A percentile compares a stretch with the other conserved stretches of the same genome.
phyloP scores from a whole-genome alignment of 257 asterid species.

The Linaria vulgaris region DNA sequence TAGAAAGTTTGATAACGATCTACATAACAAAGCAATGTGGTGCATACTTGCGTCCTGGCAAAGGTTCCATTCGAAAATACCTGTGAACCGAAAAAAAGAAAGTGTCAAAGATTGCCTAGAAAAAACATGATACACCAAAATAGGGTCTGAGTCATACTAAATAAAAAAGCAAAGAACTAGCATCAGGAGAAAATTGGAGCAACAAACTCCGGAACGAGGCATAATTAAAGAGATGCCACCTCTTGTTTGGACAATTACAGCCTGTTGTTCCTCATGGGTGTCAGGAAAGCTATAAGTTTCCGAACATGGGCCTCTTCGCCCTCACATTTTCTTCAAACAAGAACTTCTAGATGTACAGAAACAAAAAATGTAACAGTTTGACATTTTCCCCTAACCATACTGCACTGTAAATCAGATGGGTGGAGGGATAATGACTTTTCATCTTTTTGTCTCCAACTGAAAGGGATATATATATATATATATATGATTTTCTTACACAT shows the following conservation, averaged over 20 bases:
- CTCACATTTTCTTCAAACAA: neutral
- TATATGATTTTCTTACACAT: too few species aligned
- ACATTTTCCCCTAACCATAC: too few species aligned
- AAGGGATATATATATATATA: too few species aligned
- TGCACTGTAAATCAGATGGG: too few species aligned
- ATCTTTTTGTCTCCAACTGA: too few species aligned
- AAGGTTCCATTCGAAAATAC: slow-evolving; percentile 94
- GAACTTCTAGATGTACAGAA: neutral
- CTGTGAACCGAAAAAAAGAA: slow-evolving; percentile 36
- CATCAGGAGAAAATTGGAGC: too few species aligned
- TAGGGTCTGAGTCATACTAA: slow-evolving; percentile 9
- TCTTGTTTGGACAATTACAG: too few species aligned
- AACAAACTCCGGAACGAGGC: too few species aligned
- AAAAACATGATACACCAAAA: slow-evolving; percentile 12
- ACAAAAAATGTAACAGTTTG: too few species aligned
- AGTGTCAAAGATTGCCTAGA: slow-evolving; percentile 15
- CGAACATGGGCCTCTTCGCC: neutral
- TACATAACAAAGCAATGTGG: slow-evolving; percentile 10
- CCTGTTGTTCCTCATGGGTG: too few species aligned
- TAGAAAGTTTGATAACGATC: neutral
- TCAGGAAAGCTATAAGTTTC: neutral
- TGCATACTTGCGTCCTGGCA: slow-evolving; percentile 95
- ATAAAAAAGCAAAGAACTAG: slow-evolving; percentile 2
- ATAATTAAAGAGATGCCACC: too few species aligned
- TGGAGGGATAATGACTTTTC: too few species aligned